phyloP scores from a whole-genome alignment of 192 early-diverging fungal genomes.

The Coemansia interrupta region DNA sequence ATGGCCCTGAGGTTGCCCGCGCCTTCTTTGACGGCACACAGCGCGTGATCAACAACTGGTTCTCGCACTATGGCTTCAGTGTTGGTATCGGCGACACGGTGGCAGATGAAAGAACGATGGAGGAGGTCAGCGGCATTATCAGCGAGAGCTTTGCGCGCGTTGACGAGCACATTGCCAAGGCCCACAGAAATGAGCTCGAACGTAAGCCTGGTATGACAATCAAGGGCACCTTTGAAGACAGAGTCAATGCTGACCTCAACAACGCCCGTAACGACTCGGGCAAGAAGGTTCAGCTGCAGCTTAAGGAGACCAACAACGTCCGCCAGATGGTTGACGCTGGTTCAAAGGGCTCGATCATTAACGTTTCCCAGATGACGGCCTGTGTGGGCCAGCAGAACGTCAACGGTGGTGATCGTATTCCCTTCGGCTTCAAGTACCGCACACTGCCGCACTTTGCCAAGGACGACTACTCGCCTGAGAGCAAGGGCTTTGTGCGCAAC shows the following conservation, averaged over 20 bases:
- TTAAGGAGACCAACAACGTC: conserved; percentile 92
- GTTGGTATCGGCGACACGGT: conserved; percentile 98
- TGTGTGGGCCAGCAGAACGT: conserved; percentile 99
- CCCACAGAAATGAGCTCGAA: conserved; percentile 81
- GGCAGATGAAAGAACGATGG: conserved; percentile 79
- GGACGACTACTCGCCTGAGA: conserved; percentile 92
- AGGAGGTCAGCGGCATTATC: conserved; percentile 73
- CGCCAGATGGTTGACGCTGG: conserved; percentile 95
- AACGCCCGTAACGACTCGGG: conserved; percentile 89
- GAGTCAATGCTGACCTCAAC: conserved; percentile 83
- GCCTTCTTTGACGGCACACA: conserved; percentile 90
- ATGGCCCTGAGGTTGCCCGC: conserved; percentile 81
- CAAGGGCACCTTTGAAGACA: conserved; percentile 85
- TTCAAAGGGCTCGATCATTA: conserved; percentile 94
- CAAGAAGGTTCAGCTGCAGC: conserved; percentile 71
- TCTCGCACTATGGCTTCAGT: conserved; percentile 91
- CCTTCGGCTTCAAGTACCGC: conserved; percentile 91
- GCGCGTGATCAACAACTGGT: conserved; percentile 92
- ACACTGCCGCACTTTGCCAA: conserved; percentile 97
- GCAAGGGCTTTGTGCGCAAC: conserved; percentile 55
- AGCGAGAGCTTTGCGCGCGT: conserved; percentile 73
- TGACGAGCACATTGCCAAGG: conserved; percentile 71
- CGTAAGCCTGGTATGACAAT: conserved; percentile 87
- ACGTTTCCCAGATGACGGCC: conserved; percentile 96
- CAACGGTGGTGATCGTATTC: conserved; percentile 98